phyloP scores from a whole-genome alignment of 2,329 filamentous ascomycete species.

The Penicillium sp. region DNA sequence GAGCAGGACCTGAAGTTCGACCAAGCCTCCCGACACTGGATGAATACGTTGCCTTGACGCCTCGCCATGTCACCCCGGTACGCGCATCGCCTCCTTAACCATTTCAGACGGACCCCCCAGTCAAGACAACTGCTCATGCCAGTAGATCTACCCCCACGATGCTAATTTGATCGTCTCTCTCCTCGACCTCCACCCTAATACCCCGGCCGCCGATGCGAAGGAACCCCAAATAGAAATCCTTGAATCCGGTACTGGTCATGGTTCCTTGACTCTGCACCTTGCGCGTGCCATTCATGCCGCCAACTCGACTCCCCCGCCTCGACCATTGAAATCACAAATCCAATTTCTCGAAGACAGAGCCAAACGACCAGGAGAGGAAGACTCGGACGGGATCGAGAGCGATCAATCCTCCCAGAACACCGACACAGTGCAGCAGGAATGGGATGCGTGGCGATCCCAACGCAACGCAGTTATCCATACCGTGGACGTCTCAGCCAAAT shows the following conservation, averaged over 20 bases:
- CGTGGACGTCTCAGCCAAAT: slow-evolving; percentile 66
- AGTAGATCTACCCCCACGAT: slow-evolving; percentile 73
- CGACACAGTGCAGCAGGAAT: slow-evolving; percentile 37
- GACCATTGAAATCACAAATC: slow-evolving; percentile 43
- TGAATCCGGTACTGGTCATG: slow-evolving; percentile 85
- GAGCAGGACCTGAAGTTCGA: slow-evolving; percentile 54
- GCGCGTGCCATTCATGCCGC: slow-evolving; percentile 76
- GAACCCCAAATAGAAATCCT: slow-evolving; percentile 70
- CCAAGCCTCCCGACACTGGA: slow-evolving; percentile 70
- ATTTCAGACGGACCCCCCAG: neutral
- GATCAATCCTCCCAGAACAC: slow-evolving; percentile 5
- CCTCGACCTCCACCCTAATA: slow-evolving; percentile 70
- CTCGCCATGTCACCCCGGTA: slow-evolving; percentile 76
- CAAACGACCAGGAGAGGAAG: slow-evolving; percentile 26
- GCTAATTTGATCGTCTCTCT: slow-evolving; percentile 75
- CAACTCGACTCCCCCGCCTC: slow-evolving; percentile 60
- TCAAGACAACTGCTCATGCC: slow-evolving; percentile 14
- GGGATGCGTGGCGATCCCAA: slow-evolving; percentile 52
- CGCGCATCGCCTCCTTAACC: slow-evolving; percentile 30
- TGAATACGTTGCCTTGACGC: slow-evolving; percentile 71
- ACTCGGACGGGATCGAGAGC: slow-evolving; percentile 17
- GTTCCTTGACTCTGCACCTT: slow-evolving; percentile 74
- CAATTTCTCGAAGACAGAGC: slow-evolving; percentile 32
- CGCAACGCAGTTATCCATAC: slow-evolving; percentile 75
- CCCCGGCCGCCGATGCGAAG: slow-evolving; percentile 36